Evolutionary conservation across 257 asterid genomes (phyloP), one percentile per base, ranked within the genome.

Genomic region (Handroanthus guayacan): DNA sequence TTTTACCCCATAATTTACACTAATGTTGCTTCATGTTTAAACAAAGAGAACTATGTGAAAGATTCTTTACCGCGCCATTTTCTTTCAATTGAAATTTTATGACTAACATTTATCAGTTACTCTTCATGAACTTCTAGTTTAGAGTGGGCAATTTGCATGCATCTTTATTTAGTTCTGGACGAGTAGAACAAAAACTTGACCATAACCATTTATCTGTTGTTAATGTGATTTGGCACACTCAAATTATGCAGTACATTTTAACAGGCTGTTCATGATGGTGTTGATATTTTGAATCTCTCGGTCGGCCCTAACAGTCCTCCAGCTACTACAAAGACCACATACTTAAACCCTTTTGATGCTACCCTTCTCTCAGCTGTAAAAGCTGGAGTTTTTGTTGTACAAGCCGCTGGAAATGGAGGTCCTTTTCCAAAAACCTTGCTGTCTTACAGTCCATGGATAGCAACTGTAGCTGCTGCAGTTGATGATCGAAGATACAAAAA

Each of bases 241-340:
- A 88, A 43, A 67, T 56, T 55, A 61, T 72, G 36, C 18, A 2
- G 67, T 75, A 31, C 69, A 44, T 84, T 77, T 76, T 66, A 50
- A 75, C 91, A 95, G 99, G 98, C 99, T 78, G 99, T 93, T 75
- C 91, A 89, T 62, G 99, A 95, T 79, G 99, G 99, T 38, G 99
- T 95, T 68, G 99, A 95, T 84, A 90, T 95, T 75, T 85, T 95
- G 79, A 95, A 95, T 83, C 95, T 95, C 58, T 95, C 99, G 5
- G 97, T 95, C 71, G 99, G 99, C 58, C 99, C 97, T n/a, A 95
- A 90, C 78, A 91, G 99, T 85, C 99, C 99, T 52, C 97, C 96
- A 34, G 90, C 97, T 66, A 81, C 95, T 62, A 93, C 98, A 38
- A 95, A 90, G 83, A 95, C 97, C 71, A 95, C 99, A 34, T 95